Base-by-base conservation (phyloP, 2,329 filamentous ascomycete genomes). In the Nemania sp. region DNA sequence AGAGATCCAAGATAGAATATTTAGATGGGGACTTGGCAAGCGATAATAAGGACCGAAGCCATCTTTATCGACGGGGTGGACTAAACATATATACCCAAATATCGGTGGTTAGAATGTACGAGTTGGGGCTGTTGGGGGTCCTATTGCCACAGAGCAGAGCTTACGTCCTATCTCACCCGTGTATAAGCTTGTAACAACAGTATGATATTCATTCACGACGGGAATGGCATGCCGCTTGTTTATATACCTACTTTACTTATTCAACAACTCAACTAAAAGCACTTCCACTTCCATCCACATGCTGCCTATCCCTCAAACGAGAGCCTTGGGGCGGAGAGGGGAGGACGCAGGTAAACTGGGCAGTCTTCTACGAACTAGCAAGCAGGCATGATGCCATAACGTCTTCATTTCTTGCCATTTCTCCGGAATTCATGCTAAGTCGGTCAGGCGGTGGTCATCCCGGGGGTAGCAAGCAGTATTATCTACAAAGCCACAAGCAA, bases 1-100 rank as follows among this genome's bases (percentile, higher is more conserved):
- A 54, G 90, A 96, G 75, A 94, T 98, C 45, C 92, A 98, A 79
- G 88, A 92, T 59, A 83, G 89, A 56, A 95, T 98, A 69, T 85
- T 88, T 46, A 83, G 84, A 72, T 97, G 93, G 91, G 88, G 91
- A 70, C 76, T 98, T 63, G 93, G 93, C 5, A 85, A 83, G 71
- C 73, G 77, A 62, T 79, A 57, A 70, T 53, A 25, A 13, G n/a
- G 34, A 34, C 32, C 21, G n/a, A 52, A 37, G 21, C 32, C 46
- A 59, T 51, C 25, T 49, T 52, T 20, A 32, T 43, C 20, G 43
- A 54, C 25, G 25, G 54, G 47, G 34, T 29, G 5, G 12, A 39
- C 35, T 39, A 51, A 20, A 35, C 17, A 59, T 54, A 62, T 53
- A 54, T n/a, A n/a, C n/a, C 46, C 59, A 18, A 47, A 40, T 20